Percentiles rank a stretch among this genome's conserved stretches.
Conservation (phyloP, 164 flowering plant genomes). For the Vitis rotundifolia region DNA sequence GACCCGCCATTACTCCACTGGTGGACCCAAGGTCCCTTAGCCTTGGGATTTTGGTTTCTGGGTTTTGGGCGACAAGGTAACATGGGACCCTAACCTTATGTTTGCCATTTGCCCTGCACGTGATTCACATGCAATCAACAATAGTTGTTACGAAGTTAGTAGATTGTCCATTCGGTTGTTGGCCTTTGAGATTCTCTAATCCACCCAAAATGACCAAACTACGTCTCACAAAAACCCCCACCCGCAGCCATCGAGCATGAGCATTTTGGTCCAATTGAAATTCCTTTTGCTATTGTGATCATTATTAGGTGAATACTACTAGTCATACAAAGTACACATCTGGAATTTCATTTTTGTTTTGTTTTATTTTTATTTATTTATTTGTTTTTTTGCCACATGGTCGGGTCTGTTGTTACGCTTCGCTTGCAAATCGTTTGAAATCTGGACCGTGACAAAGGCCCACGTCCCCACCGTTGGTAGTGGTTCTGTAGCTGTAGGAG, state of each 20-base stretch:
- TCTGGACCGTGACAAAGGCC: constrained; percentile 5
- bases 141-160: not conserved
- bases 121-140: constrained; percentile 9
- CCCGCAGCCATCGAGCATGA: not conserved
- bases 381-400: not conserved
- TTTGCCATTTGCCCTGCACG: constrained; percentile 18
- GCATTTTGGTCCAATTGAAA: not conserved
- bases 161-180: constrained; percentile 16
- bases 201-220: not conserved
- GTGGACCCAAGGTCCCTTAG: too few relatives aligned
- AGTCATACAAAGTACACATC: not conserved
- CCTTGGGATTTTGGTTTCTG: constrained; percentile 4
- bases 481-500: not conserved
- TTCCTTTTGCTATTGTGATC: too few relatives aligned
- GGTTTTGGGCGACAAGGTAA: not conserved
- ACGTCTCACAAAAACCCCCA: too few relatives aligned
- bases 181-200: not conserved
- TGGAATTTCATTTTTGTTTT: too few relatives aligned
- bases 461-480: constrained; percentile 2
- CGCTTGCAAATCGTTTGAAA: not conserved
- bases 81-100: not conserved
- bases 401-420: not conserved
- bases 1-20: too few relatives aligned
- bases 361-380: not conserved
- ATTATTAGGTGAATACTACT: too few relatives aligned